Base-by-base conservation (phyloP, 768 basidiomycete genomes). In the Termitomyces sp. region DNA sequence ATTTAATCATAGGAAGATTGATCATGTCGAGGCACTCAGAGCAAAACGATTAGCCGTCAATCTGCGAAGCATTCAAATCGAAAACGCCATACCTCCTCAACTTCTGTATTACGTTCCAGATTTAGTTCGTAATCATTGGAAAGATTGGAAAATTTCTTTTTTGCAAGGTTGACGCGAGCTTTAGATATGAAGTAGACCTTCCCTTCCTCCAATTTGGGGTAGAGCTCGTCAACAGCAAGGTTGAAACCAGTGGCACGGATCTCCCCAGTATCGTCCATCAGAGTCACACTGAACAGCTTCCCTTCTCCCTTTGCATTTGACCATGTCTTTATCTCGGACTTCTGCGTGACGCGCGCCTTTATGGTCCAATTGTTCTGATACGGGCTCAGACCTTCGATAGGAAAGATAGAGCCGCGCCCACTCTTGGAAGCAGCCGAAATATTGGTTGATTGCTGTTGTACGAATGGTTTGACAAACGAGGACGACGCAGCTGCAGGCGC, bases 321-420 rank as follows among this genome's bases (percentile, higher is more conserved):
- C 85, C 89, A 99, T n/a, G 83, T 82, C 65, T 84, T 88, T 67
- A 98, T 85, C 0, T 98, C 97, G 1, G 85, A 84, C 72, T 96
- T 98, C 61, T 90, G 84, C 13, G 86, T 90, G 51, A 98, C 93
- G 44, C 93, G 88, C 31, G 93, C 96, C 70, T 94, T 95, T 79
- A 98, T 96, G 11, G 92, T 95, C 97, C 97, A 99, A 72, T 93
- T 93, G 76, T 96, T 98, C 73, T 97, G 94, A 67, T 98, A 98
- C 9, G 96, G 96, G 68, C 91, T 95, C 47, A 98, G 82, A 6
- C 87, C 90, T 69, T 97, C 96, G 63, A 99, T 98, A 2, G 95
- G 96, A 72, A 87, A 81, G 18, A 79, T 73, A 24, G 74, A 72
- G 52, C 67, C 71, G 36, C 73, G 75, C n/a, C 68, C 68, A 60